Evolutionary conservation across 331 rosid species (phyloP), one percentile per base, ranked within the genome.

Genomic region (Phaseolus coccineus): DNA sequence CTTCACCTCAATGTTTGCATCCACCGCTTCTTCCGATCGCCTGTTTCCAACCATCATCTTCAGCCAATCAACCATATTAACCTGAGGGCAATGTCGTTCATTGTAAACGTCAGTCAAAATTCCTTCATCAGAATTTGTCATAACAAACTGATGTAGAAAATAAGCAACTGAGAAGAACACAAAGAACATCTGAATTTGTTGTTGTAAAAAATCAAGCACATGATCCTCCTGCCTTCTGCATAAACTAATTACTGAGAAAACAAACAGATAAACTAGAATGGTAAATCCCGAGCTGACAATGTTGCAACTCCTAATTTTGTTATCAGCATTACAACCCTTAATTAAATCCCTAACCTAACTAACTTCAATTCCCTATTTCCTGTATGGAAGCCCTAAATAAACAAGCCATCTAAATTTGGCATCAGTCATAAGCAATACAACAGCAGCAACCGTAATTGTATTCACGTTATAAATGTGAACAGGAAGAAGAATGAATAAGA

Each of bases 41-140:
- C 97, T 85, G 85, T 80, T 93, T 76, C 99, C 99, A 35, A 93
- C 97, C 97, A 95, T 95, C 94, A 87, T 88, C 83, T 95, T 93
- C 71, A 95, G 82, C 97, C 99, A 95, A 76, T 92, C 99, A 5
- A 95, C 94, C 80, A 95, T 85, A 78, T 93, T 95, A 48, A 93
- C 97, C 97, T 94, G 88, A 57, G 12, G 61, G 44, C 74, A 76
- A 67, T 35, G 27, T 69, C 58, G 67, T 67, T 69, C 69, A 76
- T 27, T 27, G 53, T 19, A 68, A 37, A 28, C 9, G 52, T 44
- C 53, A 51, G 31, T 69, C 15, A 63, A 78, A 62, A 79, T 56
- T 62, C 55, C 11, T n/a, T 22, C 55, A 77, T 47, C 68, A 81
- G 2, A 73, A 56, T 33, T 56, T 46, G 63, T 30, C 27, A 42